Evolutionary conservation across 352 stramenopile species (phyloP), one percentile per base, ranked within the genome.

Genomic region (Lagenidium sp.): DNA sequence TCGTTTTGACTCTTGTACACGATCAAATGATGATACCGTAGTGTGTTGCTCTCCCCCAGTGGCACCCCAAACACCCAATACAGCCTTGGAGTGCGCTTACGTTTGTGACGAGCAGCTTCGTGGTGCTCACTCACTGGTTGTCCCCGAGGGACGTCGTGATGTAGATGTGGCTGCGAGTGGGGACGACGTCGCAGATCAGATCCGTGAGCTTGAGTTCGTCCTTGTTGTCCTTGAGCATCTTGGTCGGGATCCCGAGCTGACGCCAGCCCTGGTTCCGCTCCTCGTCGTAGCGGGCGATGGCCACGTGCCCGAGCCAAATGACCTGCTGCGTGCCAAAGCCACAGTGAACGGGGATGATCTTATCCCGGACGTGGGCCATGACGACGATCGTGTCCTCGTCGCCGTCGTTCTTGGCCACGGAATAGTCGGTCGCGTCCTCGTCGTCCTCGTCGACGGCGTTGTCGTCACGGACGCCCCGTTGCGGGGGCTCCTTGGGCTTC

Each of bases 261-360:
- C 73, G 35, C 76, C 76, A 85, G 13, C 74, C 60, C 30, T 81
- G 53, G 16, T 48, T 51, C 15, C 49, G 49, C 18, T 71, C 60
- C 15, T 85, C 73, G 30, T 78, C 74, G 53, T 74, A 86, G 4
- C 71, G 59, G 34, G 77, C 77, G 53, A 89, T 81, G 18, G 64
- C 74, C 22, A 89, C 74, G 37, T 85, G 56, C 21, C 68, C 77
- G 15, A 89, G 51, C 77, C 77, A 89, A 21, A 72, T 26, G 16
- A 89, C 63, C 39, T 82, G 69, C 48, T 89, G 77, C 22, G 71
- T 86, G 26, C 73, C 74, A 16, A 82, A 83, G 31, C 77, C 74
- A 37, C 73, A 86, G 56, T 68, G 63, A 19, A 86, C 57, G 1
- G 70, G 60, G 43, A 89, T 81, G 48, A 84, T 70, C 55, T 84